Conservation (phyloP, 2,329 filamentous ascomycete genomes). For the Chaetothyriales sp. region DNA sequence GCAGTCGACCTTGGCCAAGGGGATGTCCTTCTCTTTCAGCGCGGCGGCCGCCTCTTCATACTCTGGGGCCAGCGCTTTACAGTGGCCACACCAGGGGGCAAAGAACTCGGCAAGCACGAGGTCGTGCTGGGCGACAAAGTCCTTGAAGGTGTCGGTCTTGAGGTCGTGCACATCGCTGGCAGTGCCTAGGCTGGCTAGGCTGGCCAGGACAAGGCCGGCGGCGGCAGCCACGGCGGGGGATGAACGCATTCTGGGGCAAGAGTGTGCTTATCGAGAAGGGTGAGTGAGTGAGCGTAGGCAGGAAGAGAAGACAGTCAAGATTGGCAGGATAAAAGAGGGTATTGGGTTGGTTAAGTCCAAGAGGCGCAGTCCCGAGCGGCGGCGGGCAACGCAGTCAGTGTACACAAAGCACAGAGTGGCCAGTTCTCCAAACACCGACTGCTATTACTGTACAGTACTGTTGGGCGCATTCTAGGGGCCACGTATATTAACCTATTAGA, state of each 20-base stretch:
- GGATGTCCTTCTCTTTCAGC: slow-evolving; percentile 36
- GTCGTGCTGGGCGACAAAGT: slow-evolving; percentile 72
- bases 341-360: background rate
- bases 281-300: background rate
- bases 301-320: background rate
- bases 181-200: slow-evolving; percentile 25
- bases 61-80: slow-evolving; percentile 73
- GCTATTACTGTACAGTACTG: too few species aligned
- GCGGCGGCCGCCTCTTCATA: slow-evolving; percentile 37
- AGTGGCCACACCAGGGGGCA: slow-evolving; percentile 94
- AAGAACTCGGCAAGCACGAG: slow-evolving; percentile 95
- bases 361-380: too few species aligned
- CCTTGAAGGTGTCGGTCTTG: slow-evolving; percentile 73
- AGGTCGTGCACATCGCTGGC: slow-evolving; percentile 70
- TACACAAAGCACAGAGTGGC: background rate
- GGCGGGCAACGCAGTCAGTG: too few species aligned
- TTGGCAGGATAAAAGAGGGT: background rate
- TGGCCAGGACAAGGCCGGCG: slow-evolving; percentile 20
- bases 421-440: background rate
- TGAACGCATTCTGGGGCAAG: background rate
- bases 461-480: background rate
- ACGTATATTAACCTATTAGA: too few species aligned
- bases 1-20: slow-evolving; percentile 55
- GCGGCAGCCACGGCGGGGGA: background rate
- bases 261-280: background rate